These are phyloP conservation scores for Ammopiptanthus mongolicus DNA, from an alignment of 306 rosid species.

Conservation along the genomic window DNA sequence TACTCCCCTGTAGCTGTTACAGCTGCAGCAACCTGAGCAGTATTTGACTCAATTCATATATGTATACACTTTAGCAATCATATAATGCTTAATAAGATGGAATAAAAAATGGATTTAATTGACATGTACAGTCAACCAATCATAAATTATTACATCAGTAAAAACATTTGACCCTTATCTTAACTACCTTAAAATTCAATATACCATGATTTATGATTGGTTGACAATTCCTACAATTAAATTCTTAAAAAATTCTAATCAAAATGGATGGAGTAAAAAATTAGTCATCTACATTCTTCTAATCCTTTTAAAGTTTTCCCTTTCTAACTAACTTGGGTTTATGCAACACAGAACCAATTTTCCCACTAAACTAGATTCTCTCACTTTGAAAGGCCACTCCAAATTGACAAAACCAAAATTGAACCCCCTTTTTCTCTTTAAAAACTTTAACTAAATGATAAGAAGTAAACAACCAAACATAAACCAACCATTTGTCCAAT, in stretches of 20 bases:
- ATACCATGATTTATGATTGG: too few species aligned
- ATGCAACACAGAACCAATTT: background rate
- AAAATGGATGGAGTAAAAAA: background rate
- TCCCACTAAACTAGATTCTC: background rate
- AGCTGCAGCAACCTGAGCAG: constrained; percentile 65
- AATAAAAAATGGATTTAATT: too few species aligned
- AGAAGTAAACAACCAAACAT: background rate
- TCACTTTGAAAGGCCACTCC: too few species aligned
- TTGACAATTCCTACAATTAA: too few species aligned
- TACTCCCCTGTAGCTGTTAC: constrained; percentile 91
- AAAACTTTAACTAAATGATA: background rate
- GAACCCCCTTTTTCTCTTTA: background rate
- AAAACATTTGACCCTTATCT: too few species aligned
- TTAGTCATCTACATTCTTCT: background rate
- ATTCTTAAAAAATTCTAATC: too few species aligned
- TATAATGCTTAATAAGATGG: background rate
- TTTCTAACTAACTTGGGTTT: background rate
- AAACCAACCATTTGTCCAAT: background rate
- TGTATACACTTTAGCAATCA: background rate
- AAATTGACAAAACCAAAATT: background rate
- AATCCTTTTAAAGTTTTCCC: too few species aligned
- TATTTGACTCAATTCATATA: constrained; percentile 21
- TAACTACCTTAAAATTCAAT: too few species aligned
- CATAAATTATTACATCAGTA: too few species aligned
- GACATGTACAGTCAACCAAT: too few species aligned